Percentiles rank a stretch among this genome's conserved stretches.
phyloP scores from a whole-genome alignment of 441 rosid genomes.

The Geranium incanum region DNA sequence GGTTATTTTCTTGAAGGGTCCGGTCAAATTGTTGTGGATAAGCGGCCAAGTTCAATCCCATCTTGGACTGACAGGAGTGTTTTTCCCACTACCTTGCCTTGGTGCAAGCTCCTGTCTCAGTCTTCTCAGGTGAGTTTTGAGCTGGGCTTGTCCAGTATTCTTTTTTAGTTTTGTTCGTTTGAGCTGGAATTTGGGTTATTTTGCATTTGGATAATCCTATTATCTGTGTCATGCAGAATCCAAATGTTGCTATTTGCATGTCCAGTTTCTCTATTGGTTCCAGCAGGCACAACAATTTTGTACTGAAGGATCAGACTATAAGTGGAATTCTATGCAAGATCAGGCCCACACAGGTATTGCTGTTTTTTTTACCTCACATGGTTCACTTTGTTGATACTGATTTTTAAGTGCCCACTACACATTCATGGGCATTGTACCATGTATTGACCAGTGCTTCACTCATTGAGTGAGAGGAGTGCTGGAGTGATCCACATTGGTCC shows the following conservation, averaged over 20 bases:
- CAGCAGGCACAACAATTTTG: slow-evolving; percentile 39
- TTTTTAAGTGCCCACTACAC: background rate
- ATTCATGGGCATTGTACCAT: background rate
- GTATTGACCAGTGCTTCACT: background rate
- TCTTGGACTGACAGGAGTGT: slow-evolving; percentile 27
- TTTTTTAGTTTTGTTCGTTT: background rate
- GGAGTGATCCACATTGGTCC: background rate
- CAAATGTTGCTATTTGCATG: slow-evolving; percentile 32
- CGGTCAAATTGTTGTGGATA: slow-evolving; percentile 40
- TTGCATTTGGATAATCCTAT: background rate
- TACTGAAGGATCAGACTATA: slow-evolving; percentile 41
- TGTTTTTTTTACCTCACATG: background rate
- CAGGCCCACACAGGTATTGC: slow-evolving; percentile 50
- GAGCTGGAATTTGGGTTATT: background rate
- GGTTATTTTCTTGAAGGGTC: slow-evolving; percentile 32
- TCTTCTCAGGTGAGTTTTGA: slow-evolving; percentile 46
- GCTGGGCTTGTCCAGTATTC: background rate
- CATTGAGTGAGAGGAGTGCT: slow-evolving; percentile 8
- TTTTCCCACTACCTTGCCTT: slow-evolving; percentile 22
- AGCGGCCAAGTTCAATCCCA: slow-evolving; percentile 45
- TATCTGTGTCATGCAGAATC: slow-evolving; percentile 42
- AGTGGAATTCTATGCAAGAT: slow-evolving; percentile 57
- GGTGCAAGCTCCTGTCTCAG: slow-evolving; percentile 92
- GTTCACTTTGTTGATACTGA: slow-evolving; percentile 10
- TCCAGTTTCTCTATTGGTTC: slow-evolving; percentile 53